Evolutionary conservation across 2,329 filamentous ascomycete genomes (phyloP), one percentile per base, ranked within the genome.

Genomic region (Colletotrichum sp.): DNA sequence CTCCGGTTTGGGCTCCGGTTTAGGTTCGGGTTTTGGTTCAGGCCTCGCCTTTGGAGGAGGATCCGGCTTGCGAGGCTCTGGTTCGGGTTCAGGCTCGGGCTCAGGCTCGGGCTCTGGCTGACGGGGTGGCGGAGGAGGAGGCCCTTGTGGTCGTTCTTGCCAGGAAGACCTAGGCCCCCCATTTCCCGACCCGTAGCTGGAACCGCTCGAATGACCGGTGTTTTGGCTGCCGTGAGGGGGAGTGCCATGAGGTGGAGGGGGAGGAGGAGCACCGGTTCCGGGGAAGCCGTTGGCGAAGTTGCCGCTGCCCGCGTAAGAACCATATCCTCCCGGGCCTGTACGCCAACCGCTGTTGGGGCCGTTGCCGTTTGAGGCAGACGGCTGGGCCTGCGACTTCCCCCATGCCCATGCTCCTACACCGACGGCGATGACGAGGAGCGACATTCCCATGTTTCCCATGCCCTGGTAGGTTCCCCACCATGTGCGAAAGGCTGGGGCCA

Each of bases 321-420:
- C 75, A 64, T 76, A 78, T n/a, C 71, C 71, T 15, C 76, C 69
- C 7, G 71, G 71, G 12, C 77, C 52, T 59, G 70, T 24, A 49
- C 55, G 62, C 77, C 70, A 71, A 71, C 63, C 62, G 72, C 63
- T 24, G 36, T 62, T 60, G 52, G 70, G 15, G 44, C 73, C 73
- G 21, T 68, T 75, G 39, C 80, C 68, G 34, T 72, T 36, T 24
- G 76, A 71, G 26, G 77, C 63, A 18, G 79, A 93, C 87, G 32
- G 24, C 69, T 77, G 72, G 26, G 26, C 55, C 15, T 78, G 77
- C 15, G 76, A 78, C 49, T 77, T 77, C 8, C 77, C 77, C 77
- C 76, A 77, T 4, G 93, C 92, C 95, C 96, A 98, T 5, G 94
- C 95, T 10, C 92, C 93, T 32, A 97, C 86, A 7, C 93, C 95